phyloP scores from a whole-genome alignment of 2,329 filamentous ascomycete species.

The Colletotrichum melonis region DNA sequence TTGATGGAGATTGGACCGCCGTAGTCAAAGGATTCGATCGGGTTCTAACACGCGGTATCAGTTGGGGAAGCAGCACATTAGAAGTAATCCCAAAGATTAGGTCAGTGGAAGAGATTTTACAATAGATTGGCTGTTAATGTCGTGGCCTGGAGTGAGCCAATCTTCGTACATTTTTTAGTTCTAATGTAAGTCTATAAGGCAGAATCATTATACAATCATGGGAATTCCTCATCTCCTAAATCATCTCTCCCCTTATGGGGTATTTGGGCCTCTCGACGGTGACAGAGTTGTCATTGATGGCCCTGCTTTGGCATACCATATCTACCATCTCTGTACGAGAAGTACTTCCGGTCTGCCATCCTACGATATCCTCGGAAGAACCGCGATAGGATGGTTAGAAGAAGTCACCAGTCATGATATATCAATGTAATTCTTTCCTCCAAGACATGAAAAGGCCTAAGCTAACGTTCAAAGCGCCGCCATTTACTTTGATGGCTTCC shows the following conservation, averaged over 20 bases:
- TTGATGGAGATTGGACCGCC: not conserved
- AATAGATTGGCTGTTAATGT: not conserved
- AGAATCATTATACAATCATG: constrained; percentile 51
- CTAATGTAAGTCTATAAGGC: not conserved
- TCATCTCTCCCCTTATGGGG: constrained; percentile 64
- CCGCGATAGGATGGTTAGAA: constrained; percentile 72
- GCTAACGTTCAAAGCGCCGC: constrained; percentile 59
- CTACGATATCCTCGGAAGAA: constrained; percentile 71
- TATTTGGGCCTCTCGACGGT: constrained; percentile 52
- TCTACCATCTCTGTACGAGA: constrained; percentile 68
- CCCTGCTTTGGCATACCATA: constrained; percentile 80
- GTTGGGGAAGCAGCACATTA: not conserved
- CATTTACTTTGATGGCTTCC: constrained; percentile 88
- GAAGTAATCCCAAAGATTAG: not conserved
- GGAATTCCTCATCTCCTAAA: constrained; percentile 69
- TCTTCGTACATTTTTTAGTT: not conserved
- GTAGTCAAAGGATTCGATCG: not conserved
- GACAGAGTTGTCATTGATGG: constrained; percentile 75
- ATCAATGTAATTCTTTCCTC: constrained; percentile 64
- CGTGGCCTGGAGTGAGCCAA: too few species aligned
- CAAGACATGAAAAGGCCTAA: not conserved
- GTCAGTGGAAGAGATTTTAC: not conserved
- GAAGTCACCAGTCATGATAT: constrained; percentile 66
- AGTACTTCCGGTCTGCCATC: constrained; percentile 67
- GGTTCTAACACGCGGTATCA: not conserved